Evolutionary conservation across 1,284 basidiomycete genomes (phyloP), one percentile per base, ranked within the genome.

Genomic region (Albatrellus sp.): DNA sequence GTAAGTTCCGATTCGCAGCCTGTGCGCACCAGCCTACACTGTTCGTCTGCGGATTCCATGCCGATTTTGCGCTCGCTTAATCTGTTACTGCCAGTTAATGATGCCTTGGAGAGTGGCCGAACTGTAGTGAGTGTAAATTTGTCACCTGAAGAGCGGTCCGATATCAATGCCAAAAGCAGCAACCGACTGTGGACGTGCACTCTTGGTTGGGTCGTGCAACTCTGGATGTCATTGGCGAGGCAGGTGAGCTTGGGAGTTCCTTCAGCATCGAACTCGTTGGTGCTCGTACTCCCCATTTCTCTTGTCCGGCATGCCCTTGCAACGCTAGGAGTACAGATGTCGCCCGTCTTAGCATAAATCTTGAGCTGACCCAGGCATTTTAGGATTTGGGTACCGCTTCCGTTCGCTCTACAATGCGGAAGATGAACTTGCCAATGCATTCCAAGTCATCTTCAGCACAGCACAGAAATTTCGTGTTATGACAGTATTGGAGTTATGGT

Each of bases 201-300:
- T 55, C 63, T 14, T 81, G 73, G 71, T 67, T 86, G 8, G 72
- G 68, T 1, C 71, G 74, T 30, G 72, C 79, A 7, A 81, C 80
- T 1, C 65, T 87, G 12, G 84, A 86, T 52, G 69, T 81, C 36
- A 84, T 89, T 45, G 81, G 81, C 5, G 64, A 78, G 37, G 78
- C 83, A 14, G 80, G 79, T 67, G 50, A 36, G 59, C 46, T 35
- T n/a, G 33, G 2, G 13, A 19, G 12, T n/a, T 14, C 24, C 37
- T 14, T 11, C 12, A 12, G 5, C 20, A 6, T 24, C n/a, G 14
- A 12, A 38, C n/a, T 38, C 14, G 37, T 38, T 5, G 14, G 2
- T 24, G 17, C 37, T 6, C 14, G 13, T 14, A 16, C 16, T 32
- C 4, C 40, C 17, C 17, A 9, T 19, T 5, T 19, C 31, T 17